Conservation (phyloP, 441 rosid species). For the Theobroma grandiflorum region DNA sequence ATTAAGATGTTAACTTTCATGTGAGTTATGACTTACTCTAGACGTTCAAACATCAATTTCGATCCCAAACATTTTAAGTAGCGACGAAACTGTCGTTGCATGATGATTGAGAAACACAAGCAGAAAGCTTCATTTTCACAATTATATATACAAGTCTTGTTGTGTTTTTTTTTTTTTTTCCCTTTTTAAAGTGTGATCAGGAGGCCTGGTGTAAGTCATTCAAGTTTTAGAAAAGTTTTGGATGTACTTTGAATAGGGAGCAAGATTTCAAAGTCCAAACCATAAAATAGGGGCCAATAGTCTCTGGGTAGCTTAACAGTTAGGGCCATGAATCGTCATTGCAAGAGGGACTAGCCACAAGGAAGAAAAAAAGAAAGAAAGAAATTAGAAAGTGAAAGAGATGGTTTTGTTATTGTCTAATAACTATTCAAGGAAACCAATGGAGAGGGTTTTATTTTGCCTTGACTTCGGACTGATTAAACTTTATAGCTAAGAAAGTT, state of each 20-base stretch:
- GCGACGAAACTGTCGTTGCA: constrained; percentile 52
- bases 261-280: constrained; percentile 78
- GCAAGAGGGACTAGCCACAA: constrained; percentile 15
- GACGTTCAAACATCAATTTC: constrained; percentile 58
- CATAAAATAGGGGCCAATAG: constrained; percentile 57
- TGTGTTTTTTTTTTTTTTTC: background rate
- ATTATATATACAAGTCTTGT: constrained; percentile 21
- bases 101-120: constrained; percentile 51
- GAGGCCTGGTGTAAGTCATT: background rate
- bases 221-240: constrained; percentile 18
- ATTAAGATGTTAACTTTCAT: constrained; percentile 6
- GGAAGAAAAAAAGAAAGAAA: background rate
- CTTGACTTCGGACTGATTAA: background rate
- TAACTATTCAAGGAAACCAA: background rate
- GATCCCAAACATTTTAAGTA: constrained; percentile 36
- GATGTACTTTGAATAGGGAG: constrained; percentile 62
- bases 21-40: constrained; percentile 24
- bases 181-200: background rate
- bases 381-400: constrained; percentile 26
- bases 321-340: constrained; percentile 40
- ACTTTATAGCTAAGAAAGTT: constrained; percentile 24
- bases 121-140: constrained; percentile 48
- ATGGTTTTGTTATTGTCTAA: constrained; percentile 26
- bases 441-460: background rate
- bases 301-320: constrained; percentile 18